Evolutionary conservation across 1,284 basidiomycete species (phyloP).

Genomic region (Leccinum subrobustum): DNA sequence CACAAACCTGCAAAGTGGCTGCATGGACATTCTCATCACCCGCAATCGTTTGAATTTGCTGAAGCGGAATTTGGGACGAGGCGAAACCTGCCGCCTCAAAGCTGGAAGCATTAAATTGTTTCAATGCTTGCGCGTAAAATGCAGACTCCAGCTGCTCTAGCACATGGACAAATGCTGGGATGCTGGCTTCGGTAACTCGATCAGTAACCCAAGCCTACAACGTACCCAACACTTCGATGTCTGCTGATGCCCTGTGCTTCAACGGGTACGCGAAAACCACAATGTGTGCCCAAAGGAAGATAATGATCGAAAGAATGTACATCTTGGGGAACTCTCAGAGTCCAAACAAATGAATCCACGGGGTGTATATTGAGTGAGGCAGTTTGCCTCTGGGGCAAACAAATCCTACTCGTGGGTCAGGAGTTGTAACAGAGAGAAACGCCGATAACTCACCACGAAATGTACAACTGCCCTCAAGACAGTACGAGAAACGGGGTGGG

Average conservation of each 20-base stretch:
- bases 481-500: neutral
- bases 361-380: neutral
- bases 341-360: neutral
- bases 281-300: neutral
- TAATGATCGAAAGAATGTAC: neutral
- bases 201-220: neutral
- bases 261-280: constrained; percentile 5
- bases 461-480: constrained; percentile 2
- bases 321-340: constrained; percentile 9
- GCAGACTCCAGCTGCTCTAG: constrained; percentile 70
- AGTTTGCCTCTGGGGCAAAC: constrained; percentile 5
- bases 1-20: constrained; percentile 46
- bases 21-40: constrained; percentile 66
- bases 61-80: constrained; percentile 53
- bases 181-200: neutral
- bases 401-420: neutral
- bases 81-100: constrained; percentile 71
- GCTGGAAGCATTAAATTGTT: constrained; percentile 63
- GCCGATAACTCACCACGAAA: neutral
- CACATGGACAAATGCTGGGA: constrained; percentile 69
- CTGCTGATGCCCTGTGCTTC: neutral
- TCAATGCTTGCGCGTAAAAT: constrained; percentile 70
- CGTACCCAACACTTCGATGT: constrained; percentile 20
- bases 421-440: neutral
- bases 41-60: constrained; percentile 62